phyloP scores from a whole-genome alignment of 805 yeast genomes.

The Yarrowia sp. region DNA sequence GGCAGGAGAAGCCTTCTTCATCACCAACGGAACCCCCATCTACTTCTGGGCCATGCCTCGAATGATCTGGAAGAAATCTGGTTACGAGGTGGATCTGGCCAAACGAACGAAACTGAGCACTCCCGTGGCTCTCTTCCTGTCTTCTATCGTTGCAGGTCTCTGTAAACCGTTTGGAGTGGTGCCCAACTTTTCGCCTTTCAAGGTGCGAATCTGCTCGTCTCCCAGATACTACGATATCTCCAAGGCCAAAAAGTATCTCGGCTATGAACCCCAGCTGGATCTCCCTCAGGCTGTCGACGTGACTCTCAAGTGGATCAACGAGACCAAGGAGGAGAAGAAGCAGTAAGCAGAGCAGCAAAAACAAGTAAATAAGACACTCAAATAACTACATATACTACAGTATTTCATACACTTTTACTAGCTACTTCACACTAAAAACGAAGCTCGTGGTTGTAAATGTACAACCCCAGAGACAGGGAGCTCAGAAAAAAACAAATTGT shows the following conservation, averaged over 20 bases:
- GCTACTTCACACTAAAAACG: not conserved
- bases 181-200: conserved; percentile 92
- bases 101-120: conserved; percentile 38
- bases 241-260: conserved; percentile 77
- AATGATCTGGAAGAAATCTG: conserved; percentile 96
- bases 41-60: conserved; percentile 97
- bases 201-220: conserved; percentile 91
- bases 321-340: conserved; percentile 12
- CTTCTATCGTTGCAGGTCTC: conserved; percentile 74
- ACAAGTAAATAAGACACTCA: not conserved
- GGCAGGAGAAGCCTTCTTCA: conserved; percentile 83
- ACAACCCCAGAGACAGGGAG: conserved; percentile 8
- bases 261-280: conserved; percentile 60
- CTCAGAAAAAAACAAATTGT: conserved; percentile 7
- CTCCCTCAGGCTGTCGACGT: conserved; percentile 17
- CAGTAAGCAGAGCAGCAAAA: too few species aligned
- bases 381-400: not conserved
- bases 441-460: conserved; percentile 20
- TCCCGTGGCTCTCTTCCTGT: conserved; percentile 75
- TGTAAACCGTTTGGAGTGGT: conserved; percentile 73
- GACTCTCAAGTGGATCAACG: conserved; percentile 26
- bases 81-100: conserved; percentile 66
- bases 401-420: not conserved
- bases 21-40: conserved; percentile 91
- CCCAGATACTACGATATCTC: conserved; percentile 87